Evolutionary conservation across 139 green algal genomes (phyloP).

Genomic region (Monoraphidium neglectum): DNA sequence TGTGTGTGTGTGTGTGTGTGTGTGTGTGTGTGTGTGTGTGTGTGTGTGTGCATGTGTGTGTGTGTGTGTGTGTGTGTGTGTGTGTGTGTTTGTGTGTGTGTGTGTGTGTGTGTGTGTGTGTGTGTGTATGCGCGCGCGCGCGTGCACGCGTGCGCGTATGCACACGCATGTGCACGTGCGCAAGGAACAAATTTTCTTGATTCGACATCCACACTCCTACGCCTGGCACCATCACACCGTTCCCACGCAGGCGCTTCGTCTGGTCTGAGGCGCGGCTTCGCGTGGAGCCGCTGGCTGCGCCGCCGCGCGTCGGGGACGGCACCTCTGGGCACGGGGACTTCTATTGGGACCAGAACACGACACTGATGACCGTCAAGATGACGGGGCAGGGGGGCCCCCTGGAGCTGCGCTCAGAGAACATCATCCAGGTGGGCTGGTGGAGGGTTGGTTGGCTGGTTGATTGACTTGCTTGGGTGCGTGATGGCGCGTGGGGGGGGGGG

Average conservation of each 20-base stretch:
- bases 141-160: not conserved
- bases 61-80: no score
- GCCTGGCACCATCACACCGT: not conserved
- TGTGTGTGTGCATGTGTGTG: no score
- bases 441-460: not conserved
- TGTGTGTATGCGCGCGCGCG: no score
- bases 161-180: no score
- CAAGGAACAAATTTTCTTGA: no score
- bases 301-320: constrained; percentile 24
- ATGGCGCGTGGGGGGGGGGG: not conserved
- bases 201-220: not conserved
- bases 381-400: constrained; percentile 7
- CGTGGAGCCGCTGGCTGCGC: constrained; percentile 1
- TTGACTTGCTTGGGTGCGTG: not conserved
- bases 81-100: no score
- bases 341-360: constrained; percentile 41
- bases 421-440: constrained; percentile 8
- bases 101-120: no score
- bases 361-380: constrained; percentile 38
- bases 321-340: constrained; percentile 32
- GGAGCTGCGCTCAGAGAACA: constrained; percentile 35
- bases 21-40: no score
- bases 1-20: no score
- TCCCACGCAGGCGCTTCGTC: constrained; percentile 24
- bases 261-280: constrained; percentile 16